These are phyloP conservation scores for Naganishia onofrii DNA, from an alignment of 768 basidiomycete genomes.

Conservation along the genomic window DNA sequence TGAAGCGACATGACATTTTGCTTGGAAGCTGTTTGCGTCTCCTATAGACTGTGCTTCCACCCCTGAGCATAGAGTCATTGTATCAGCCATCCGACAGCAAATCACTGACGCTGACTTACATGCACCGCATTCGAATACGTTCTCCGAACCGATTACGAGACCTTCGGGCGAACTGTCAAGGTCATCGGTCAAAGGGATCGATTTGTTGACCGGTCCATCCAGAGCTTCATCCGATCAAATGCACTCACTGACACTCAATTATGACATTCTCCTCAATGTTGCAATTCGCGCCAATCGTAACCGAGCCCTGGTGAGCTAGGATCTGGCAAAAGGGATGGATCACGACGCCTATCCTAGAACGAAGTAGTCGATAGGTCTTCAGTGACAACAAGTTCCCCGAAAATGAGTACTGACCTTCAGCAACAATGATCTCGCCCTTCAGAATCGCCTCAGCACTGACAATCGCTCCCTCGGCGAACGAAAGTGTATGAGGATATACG, in stretches of 20 bases:
- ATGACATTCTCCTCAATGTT: constrained; percentile 89
- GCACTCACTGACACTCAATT: constrained; percentile 75
- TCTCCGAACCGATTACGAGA: constrained; percentile 73
- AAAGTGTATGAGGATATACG: constrained; percentile 12
- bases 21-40: constrained; percentile 78
- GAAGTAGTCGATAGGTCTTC: not conserved
- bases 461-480: constrained; percentile 57
- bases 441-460: constrained; percentile 92
- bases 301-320: constrained; percentile 83
- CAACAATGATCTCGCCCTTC: constrained; percentile 90
- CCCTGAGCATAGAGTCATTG: constrained; percentile 12
- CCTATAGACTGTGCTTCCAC: constrained; percentile 60
- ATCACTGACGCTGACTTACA: constrained; percentile 59
- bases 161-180: not conserved
- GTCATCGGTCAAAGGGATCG: constrained; percentile 46
- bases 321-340: constrained; percentile 93
- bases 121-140: constrained; percentile 89
- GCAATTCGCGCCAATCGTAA: constrained; percentile 80
- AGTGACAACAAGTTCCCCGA: not conserved
- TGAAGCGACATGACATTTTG: constrained; percentile 77
- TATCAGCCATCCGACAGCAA: not conserved
- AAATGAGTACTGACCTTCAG: constrained; percentile 53
- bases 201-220: not conserved
- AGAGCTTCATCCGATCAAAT: constrained; percentile 26
- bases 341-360: constrained; percentile 63